These are phyloP conservation scores for Pyrenophora teres DNA, from an alignment of 2,329 filamentous ascomycete genomes.

Conservation along the genomic window DNA sequence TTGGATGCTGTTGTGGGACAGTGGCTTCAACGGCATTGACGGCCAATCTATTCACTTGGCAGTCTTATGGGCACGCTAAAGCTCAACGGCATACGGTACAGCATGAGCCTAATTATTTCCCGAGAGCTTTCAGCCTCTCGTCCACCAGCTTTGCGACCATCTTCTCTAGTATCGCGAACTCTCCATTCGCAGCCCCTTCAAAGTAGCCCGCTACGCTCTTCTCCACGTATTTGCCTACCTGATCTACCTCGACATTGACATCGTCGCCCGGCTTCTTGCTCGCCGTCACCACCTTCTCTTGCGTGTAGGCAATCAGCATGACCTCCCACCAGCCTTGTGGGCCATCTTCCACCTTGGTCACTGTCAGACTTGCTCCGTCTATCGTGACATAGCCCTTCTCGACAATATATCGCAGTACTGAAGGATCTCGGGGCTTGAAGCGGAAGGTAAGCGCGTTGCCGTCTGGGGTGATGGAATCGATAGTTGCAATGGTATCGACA, in stretches of 20 bases:
- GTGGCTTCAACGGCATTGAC: conserved; percentile 5
- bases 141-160: conserved; percentile 72
- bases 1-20: conserved; percentile 10
- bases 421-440: conserved; percentile 70
- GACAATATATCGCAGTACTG: conserved; percentile 83
- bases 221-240: conserved; percentile 83
- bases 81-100: not conserved
- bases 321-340: conserved; percentile 88
- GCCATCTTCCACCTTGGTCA: conserved; percentile 81
- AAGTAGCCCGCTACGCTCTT: conserved; percentile 88
- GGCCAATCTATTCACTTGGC: conserved; percentile 7
- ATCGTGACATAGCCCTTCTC: conserved; percentile 96
- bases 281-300: conserved; percentile 85
- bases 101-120: conserved; percentile 28
- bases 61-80: not conserved
- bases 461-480: conserved; percentile 74
- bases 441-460: conserved; percentile 90
- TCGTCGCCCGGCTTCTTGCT: conserved; percentile 77
- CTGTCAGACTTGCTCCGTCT: conserved; percentile 91
- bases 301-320: conserved; percentile 97
- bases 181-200: conserved; percentile 58
- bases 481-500: conserved; percentile 84
- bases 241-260: conserved; percentile 92
- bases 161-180: conserved; percentile 57
- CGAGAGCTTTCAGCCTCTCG: conserved; percentile 60